Conservation (phyloP, 306 rosid genomes). For the Pyrus communis region DNA sequence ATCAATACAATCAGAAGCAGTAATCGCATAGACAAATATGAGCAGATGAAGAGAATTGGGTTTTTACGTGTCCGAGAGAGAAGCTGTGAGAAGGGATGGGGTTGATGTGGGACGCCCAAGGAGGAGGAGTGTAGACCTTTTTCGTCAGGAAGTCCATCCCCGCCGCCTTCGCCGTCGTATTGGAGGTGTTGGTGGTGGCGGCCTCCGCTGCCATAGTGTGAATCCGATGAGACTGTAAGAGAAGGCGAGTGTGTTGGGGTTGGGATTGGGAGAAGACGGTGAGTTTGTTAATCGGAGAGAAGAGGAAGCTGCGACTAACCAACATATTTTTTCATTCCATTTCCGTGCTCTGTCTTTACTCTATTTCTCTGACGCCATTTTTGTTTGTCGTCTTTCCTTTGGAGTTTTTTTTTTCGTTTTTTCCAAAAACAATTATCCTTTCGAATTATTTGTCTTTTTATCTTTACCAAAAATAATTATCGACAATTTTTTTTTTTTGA, state of each 20-base stretch:
- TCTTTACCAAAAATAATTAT: no score
- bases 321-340: slow-evolving; percentile 16
- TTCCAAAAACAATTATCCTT: no score
- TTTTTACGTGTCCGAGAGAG: slow-evolving; percentile 68
- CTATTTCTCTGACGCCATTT: not conserved
- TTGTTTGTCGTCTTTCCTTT: not conserved
- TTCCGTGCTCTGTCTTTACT: not conserved
- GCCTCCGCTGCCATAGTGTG: slow-evolving; percentile 25
- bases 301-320: not conserved
- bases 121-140: slow-evolving; percentile 59
- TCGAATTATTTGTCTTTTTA: no score
- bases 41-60: not conserved
- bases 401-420: not conserved
- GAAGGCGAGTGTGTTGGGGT: not conserved
- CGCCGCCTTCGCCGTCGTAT: not conserved
- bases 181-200: not conserved
- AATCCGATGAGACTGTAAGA: not conserved
- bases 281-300: slow-evolving; percentile 1
- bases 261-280: not conserved
- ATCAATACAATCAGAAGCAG: not conserved
- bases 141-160: slow-evolving; percentile 38
- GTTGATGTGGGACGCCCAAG: slow-evolving; percentile 77
- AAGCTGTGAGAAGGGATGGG: slow-evolving; percentile 63
- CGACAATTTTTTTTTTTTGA: no score
- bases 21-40: no score